These are phyloP conservation scores for Lotmaria passim DNA, from an alignment of 208 protist genomes.

Conservation along the genomic window DNA sequence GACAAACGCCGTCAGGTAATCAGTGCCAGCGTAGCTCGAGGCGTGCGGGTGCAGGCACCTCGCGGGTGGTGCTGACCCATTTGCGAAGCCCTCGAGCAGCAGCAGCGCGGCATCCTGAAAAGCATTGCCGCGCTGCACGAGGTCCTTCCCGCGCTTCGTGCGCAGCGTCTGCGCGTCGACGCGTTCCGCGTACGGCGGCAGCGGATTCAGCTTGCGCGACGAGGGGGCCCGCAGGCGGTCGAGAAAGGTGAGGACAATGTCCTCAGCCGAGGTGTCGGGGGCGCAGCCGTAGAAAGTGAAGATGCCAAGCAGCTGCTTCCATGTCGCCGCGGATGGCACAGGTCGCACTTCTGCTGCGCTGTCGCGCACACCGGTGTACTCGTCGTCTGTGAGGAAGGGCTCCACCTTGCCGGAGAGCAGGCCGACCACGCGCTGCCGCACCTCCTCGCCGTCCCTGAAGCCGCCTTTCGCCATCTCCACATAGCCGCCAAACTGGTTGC, in stretches of 20 bases:
- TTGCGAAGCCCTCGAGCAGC: constrained; percentile 75
- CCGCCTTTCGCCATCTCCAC: constrained; percentile 61
- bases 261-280: constrained; percentile 77
- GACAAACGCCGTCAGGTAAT: constrained; percentile 83
- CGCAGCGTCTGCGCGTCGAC: constrained; percentile 38
- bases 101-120: constrained; percentile 82
- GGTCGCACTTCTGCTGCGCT: constrained; percentile 25
- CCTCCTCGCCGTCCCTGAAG: constrained; percentile 49
- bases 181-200: constrained; percentile 81
- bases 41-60: constrained; percentile 83
- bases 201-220: constrained; percentile 54
- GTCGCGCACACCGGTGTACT: constrained; percentile 44
- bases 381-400: constrained; percentile 71
- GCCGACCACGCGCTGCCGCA: constrained; percentile 77
- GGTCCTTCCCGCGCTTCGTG: constrained; percentile 60
- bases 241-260: constrained; percentile 72
- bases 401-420: constrained; percentile 85
- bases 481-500: constrained; percentile 85
- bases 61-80: constrained; percentile 48
- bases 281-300: constrained; percentile 89
- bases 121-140: constrained; percentile 59
- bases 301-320: constrained; percentile 90
- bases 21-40: constrained; percentile 82
- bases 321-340: constrained; percentile 69
- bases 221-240: constrained; percentile 60